A percentile compares a stretch with the other conserved stretches of the same genome.
phyloP scores from a whole-genome alignment of 495 filamentous ascomycete species.

The Daldinia decipiens region DNA sequence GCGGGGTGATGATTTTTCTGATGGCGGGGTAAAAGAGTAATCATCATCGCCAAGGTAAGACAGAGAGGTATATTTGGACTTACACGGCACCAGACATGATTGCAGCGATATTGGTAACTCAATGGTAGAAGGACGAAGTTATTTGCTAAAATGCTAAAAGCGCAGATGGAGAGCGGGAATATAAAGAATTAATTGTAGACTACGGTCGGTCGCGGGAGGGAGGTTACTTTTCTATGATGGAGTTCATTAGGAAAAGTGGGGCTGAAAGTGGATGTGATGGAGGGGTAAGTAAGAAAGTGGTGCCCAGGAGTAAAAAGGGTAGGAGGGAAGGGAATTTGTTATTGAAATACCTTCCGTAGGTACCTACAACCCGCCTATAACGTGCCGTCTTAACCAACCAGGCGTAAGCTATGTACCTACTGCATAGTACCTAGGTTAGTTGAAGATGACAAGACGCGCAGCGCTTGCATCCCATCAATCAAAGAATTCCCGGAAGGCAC shows the following conservation, averaged over 20 bases:
- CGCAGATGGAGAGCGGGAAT: constrained; percentile 13
- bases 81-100: constrained; percentile 66
- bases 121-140: constrained; percentile 24
- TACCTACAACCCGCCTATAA: neutral
- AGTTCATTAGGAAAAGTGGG: constrained; percentile 40
- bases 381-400: constrained; percentile 17
- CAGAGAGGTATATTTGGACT: constrained; percentile 52
- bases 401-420: neutral
- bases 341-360: constrained; percentile 22
- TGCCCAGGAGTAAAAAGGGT: constrained; percentile 28
- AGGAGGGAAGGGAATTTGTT: constrained; percentile 31
- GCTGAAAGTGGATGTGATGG: constrained; percentile 21
- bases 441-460: constrained; percentile 29
- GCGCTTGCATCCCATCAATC: constrained; percentile 36
- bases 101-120: constrained; percentile 41
- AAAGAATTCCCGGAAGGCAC: constrained; percentile 39
- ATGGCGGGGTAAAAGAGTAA: constrained; percentile 29
- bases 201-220: constrained; percentile 27
- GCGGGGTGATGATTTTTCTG: constrained; percentile 35
- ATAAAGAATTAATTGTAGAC: constrained; percentile 24
- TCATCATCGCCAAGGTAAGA: constrained; percentile 40
- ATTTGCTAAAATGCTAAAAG: constrained; percentile 24
- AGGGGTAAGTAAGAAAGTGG: constrained; percentile 43
- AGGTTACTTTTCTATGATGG: constrained; percentile 44
- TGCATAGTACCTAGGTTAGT: constrained; percentile 9